phyloP scores from a whole-genome alignment of 495 filamentous ascomycete genomes.

The Schizothecium vesticola region DNA sequence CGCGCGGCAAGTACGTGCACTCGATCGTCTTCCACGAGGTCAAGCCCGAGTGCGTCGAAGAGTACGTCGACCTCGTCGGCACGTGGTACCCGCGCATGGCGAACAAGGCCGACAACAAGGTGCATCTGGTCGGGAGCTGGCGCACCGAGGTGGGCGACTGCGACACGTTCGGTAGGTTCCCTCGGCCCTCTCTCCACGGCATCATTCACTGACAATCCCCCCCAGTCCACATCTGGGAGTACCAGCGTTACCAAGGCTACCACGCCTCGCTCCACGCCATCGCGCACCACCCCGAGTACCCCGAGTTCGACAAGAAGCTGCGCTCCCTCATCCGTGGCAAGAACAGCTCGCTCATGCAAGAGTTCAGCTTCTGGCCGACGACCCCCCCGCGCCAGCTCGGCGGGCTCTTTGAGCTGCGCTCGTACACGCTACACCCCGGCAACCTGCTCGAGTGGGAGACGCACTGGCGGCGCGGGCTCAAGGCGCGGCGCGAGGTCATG shows the following conservation, averaged over 20 bases:
- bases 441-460: slow-evolving; percentile 98
- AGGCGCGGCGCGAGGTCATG: slow-evolving; percentile 91
- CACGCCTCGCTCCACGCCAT: slow-evolving; percentile 86
- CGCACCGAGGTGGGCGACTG: slow-evolving; percentile 96
- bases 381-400: slow-evolving; percentile 83
- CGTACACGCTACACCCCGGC: slow-evolving; percentile 92
- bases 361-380: slow-evolving; percentile 99
- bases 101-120: slow-evolving; percentile 72
- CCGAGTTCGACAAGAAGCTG: slow-evolving; percentile 74
- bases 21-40: slow-evolving; percentile 97
- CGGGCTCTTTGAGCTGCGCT: slow-evolving; percentile 92
- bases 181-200: neutral
- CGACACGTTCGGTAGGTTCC: slow-evolving; percentile 84
- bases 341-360: slow-evolving; percentile 91
- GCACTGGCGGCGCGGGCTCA: slow-evolving; percentile 91
- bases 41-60: slow-evolving; percentile 90
- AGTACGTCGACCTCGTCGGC: slow-evolving; percentile 90
- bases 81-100: slow-evolving; percentile 89
- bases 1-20: slow-evolving; percentile 96
- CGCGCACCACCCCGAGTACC: slow-evolving; percentile 70
- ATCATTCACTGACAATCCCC: neutral
- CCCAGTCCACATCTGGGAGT: slow-evolving; percentile 97
- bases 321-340: slow-evolving; percentile 76
- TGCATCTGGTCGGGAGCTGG: slow-evolving; percentile 97
- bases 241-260: slow-evolving; percentile 94